Evolutionary conservation across 1,139 yeast genomes (phyloP).

Genomic region (Magnusiomyces clavatus): DNA sequence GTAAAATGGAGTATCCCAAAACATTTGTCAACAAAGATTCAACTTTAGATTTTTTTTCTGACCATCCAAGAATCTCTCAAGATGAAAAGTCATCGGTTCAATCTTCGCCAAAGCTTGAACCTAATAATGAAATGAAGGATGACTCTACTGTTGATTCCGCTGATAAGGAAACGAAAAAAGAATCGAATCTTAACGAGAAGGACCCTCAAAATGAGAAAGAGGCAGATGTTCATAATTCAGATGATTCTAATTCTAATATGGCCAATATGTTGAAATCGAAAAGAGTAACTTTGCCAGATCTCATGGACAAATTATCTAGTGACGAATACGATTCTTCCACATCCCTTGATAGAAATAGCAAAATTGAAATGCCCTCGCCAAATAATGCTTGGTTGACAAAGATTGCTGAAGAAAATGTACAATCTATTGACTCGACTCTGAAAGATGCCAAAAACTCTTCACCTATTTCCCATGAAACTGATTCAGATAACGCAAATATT

Average conservation of each 20-base stretch:
- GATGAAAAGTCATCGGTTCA: too few relatives aligned
- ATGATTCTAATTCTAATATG: background rate
- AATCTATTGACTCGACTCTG: background rate
- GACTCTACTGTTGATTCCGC: background rate
- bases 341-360: background rate
- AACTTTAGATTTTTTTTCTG: too few relatives aligned
- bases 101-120: too few relatives aligned
- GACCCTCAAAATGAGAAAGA: background rate
- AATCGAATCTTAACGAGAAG: background rate
- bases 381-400: background rate
- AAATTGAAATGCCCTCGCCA: too few relatives aligned
- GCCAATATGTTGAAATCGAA: background rate
- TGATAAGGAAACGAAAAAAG: background rate
- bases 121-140: background rate
- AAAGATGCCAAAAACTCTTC: background rate
- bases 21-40: too few relatives aligned
- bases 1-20: too few relatives aligned
- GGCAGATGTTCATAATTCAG: background rate
- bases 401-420: background rate
- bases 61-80: too few relatives aligned
- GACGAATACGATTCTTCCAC: background rate
- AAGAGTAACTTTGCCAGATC: background rate
- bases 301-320: conserved; percentile 2
- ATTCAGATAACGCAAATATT: background rate
- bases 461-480: background rate